A percentile compares a stretch with the other conserved stretches of the same genome.
Evolutionary conservation across 306 rosid genomes (phyloP).

Genomic region (Chamaecrista fasciculata): DNA sequence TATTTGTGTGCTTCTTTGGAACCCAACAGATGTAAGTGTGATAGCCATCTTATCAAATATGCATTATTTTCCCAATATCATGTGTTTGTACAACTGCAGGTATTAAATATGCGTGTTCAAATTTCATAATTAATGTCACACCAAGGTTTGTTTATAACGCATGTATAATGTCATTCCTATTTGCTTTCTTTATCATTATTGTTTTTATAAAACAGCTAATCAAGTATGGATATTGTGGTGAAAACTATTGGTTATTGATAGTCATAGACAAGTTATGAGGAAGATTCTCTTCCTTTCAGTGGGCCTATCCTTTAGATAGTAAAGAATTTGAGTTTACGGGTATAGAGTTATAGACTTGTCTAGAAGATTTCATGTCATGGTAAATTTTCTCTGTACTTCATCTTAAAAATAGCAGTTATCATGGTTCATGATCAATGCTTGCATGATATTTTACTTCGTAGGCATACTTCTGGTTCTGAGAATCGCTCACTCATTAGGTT

Average conservation of each 20-base stretch:
- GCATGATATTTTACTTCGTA: background rate
- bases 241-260: background rate
- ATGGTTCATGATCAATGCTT: background rate
- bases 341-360: background rate
- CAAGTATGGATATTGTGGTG: slow-evolving; percentile 5
- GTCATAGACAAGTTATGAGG: background rate
- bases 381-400: background rate
- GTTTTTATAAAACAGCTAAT: slow-evolving; percentile 1
- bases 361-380: background rate
- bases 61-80: background rate
- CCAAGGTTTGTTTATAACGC: slow-evolving; percentile 10
- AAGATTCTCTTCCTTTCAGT: slow-evolving; percentile 1
- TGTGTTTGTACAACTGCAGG: background rate
- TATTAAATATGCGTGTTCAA: slow-evolving; percentile 12
- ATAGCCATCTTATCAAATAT: background rate
- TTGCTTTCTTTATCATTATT: background rate
- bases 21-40: slow-evolving; percentile 92
- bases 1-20: slow-evolving; percentile 87
- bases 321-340: background rate
- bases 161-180: background rate
- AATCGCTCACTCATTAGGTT: slow-evolving; percentile 1
- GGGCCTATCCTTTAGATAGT: background rate
- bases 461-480: background rate
- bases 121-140: slow-evolving; percentile 3
- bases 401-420: background rate